phyloP scores from a whole-genome alignment of 2,329 filamentous ascomycete genomes.

The Penicillium sp. region DNA sequence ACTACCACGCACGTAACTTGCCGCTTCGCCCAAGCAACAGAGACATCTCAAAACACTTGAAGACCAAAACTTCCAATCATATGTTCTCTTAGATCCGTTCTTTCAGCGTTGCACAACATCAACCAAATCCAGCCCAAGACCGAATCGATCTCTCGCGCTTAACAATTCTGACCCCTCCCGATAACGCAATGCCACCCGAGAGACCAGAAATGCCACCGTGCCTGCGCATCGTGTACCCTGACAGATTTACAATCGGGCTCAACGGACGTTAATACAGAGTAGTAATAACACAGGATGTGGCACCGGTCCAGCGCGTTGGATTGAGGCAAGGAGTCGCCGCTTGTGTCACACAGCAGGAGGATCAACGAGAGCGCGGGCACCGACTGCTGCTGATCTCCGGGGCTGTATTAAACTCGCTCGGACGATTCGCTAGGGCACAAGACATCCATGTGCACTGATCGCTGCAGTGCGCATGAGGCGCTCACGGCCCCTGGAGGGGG shows the following conservation, averaged over 20 bases:
- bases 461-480: constrained; percentile 6
- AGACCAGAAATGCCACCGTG: not conserved
- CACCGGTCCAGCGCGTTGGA: constrained; percentile 7
- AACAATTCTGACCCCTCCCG: not conserved
- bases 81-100: not conserved
- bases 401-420: not conserved
- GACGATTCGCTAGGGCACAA: not conserved
- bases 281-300: constrained; percentile 11
- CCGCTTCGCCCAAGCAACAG: not conserved
- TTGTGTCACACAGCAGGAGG: constrained; percentile 13
- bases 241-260: constrained; percentile 11
- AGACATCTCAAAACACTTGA: not conserved
- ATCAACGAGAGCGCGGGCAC: not conserved
- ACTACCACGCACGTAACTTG: not conserved
- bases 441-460: constrained; percentile 11
- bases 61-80: not conserved
- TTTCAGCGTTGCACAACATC: not conserved
- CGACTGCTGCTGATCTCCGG: constrained; percentile 1
- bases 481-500: not conserved
- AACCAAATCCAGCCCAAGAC: not conserved
- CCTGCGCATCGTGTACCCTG: constrained; percentile 4
- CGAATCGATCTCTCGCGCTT: not conserved
- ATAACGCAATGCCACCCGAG: not conserved
- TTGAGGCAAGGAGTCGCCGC: constrained; percentile 6
- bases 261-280: constrained; percentile 21